A percentile compares a stretch with the other conserved stretches of the same genome.
Conservation (phyloP, 2,329 filamentous ascomycete genomes). For the Hypoxylon sp. region DNA sequence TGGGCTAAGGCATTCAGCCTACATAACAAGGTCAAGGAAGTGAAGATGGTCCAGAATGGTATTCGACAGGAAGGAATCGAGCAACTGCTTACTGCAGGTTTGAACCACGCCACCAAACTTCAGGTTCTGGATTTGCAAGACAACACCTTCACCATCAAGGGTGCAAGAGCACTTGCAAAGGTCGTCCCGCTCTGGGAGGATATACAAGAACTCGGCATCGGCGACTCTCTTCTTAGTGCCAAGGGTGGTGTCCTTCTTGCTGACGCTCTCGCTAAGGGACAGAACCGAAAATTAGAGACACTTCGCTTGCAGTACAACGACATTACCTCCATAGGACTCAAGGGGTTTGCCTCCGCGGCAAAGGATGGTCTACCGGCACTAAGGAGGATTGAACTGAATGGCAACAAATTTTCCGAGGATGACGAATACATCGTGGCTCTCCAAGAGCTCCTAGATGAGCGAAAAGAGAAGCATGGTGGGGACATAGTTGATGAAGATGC, state of each 20-base stretch:
- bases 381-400: slow-evolving; percentile 92
- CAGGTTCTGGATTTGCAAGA: slow-evolving; percentile 92
- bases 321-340: slow-evolving; percentile 82
- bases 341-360: slow-evolving; percentile 78
- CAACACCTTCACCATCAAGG: slow-evolving; percentile 92
- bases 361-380: slow-evolving; percentile 79
- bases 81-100: slow-evolving; percentile 82
- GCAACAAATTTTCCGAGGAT: slow-evolving; percentile 93
- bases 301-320: slow-evolving; percentile 95
- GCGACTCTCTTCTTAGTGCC: slow-evolving; percentile 86
- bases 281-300: slow-evolving; percentile 84
- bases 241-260: slow-evolving; percentile 83
- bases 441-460: slow-evolving; percentile 78
- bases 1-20: slow-evolving; percentile 92
- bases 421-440: slow-evolving; percentile 79
- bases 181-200: slow-evolving; percentile 81
- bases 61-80: slow-evolving; percentile 95
- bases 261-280: slow-evolving; percentile 78
- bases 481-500: slow-evolving; percentile 80
- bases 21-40: slow-evolving; percentile 83
- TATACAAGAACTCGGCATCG: slow-evolving; percentile 87
- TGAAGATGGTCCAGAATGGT: slow-evolving; percentile 99
- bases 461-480: slow-evolving; percentile 81
- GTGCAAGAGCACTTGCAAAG: slow-evolving; percentile 82
- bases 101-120: slow-evolving; percentile 78